Evolutionary conservation across 2,329 filamentous ascomycete genomes (phyloP).

Genomic region (Arthrobotrys sphaeroides): DNA sequence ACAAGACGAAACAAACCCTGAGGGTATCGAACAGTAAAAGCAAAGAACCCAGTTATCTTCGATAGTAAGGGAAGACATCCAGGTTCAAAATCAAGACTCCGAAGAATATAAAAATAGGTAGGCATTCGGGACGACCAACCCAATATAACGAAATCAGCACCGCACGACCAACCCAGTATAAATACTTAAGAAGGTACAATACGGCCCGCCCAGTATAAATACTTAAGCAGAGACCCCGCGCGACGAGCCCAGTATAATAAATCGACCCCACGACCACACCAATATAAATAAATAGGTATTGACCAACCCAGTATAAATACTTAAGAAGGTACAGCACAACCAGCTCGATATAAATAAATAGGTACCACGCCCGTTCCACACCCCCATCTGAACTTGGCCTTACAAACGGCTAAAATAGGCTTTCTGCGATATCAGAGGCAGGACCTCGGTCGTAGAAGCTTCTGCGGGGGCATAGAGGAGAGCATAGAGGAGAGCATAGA

Average conservation of each 20-base stretch:
- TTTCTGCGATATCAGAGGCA: background rate
- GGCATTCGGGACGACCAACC: background rate
- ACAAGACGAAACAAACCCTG: background rate
- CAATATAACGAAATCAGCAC: background rate
- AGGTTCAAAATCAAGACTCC: constrained; percentile 5
- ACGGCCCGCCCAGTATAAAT: too few species aligned
- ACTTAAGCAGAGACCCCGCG: too few species aligned
- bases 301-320: too few species aligned
- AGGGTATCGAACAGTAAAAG: constrained; percentile 12
- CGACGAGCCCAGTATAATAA: too few species aligned
- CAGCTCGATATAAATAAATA: background rate
- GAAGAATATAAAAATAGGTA: background rate
- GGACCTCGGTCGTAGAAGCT: too few species aligned
- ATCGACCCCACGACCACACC: too few species aligned
- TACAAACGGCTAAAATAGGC: background rate
- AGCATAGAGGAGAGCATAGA: background rate
- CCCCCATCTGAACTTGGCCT: background rate
- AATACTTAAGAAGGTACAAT: too few species aligned
- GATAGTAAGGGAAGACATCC: background rate
- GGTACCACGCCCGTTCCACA: background rate
- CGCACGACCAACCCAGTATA: too few species aligned
- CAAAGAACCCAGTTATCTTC: background rate
- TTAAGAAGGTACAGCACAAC: too few species aligned
- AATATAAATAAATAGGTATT: background rate
- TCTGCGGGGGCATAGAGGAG: background rate